Evolutionary conservation across 768 basidiomycete species (phyloP).

Genomic region (Mycena filopes): DNA sequence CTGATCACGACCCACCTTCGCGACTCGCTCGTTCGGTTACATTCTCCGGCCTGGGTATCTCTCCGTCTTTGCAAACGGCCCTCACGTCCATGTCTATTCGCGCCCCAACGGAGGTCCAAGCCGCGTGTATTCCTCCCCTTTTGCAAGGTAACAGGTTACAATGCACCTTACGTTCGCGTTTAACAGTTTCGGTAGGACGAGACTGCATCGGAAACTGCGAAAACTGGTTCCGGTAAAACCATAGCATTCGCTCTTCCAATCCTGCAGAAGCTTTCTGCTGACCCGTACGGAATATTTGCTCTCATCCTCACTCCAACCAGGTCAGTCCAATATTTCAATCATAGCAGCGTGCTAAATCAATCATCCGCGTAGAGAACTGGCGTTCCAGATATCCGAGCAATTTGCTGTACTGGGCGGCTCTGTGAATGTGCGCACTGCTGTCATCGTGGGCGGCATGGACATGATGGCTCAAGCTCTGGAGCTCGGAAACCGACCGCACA

Average conservation of each 20-base stretch:
- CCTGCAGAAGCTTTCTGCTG: constrained; percentile 84
- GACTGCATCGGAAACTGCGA: constrained; percentile 98
- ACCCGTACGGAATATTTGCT: constrained; percentile 96
- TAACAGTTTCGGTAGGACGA: constrained; percentile 64
- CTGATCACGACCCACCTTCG: constrained; percentile 14
- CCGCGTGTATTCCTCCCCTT: constrained; percentile 89
- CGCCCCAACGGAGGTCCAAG: constrained; percentile 87
- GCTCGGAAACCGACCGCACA: constrained; percentile 85
- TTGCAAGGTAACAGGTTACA: constrained; percentile 82
- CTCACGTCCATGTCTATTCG: constrained; percentile 87
- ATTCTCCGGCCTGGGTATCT: constrained; percentile 71
- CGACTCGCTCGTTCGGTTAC: constrained; percentile 46
- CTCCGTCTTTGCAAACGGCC: constrained; percentile 66
- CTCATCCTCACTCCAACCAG: constrained; percentile 95
- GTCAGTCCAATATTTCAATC: constrained; percentile 57
- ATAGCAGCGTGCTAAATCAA: background rate
- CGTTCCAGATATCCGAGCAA: constrained; percentile 97
- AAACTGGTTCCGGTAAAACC: constrained; percentile 98
- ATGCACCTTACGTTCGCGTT: too few species aligned
- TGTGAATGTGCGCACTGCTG: constrained; percentile 84
- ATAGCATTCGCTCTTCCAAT: constrained; percentile 97
- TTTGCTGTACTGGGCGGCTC: constrained; percentile 90
- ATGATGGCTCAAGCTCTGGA: constrained; percentile 95
- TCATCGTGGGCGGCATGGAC: constrained; percentile 98
- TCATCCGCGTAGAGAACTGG: constrained; percentile 78